Evolutionary conservation across 768 basidiomycete species (phyloP), one percentile per base, ranked within the genome.

Genomic region (Austroboletus eburneus): DNA sequence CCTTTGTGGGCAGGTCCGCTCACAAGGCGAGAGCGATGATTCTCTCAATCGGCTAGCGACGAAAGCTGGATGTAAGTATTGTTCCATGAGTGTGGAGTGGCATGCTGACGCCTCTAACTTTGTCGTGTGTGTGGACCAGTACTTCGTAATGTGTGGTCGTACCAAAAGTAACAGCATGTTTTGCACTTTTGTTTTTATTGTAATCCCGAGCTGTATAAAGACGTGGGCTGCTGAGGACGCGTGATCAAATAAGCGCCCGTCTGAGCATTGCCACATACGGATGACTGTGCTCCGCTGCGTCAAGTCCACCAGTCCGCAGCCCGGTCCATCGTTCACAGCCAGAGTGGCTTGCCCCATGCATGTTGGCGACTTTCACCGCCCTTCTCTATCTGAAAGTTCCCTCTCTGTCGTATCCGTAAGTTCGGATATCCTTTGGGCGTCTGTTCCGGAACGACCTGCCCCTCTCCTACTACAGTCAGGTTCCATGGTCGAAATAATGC

Each of bases 41-140:
- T 90, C 91, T 38, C 67, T 98, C 64, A 99, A 99, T 83, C 80
- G 93, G 66, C 76, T 98, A 69, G 93, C 94, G 50, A 96, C 94
- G 53, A 85, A 85, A 72, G 91, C 87, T 55, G 96, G 96, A 55
- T 72, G 96, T 99, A 71, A 78, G 96, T 81, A 42, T 48, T 16
- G 4, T 29, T 42, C 13, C 30, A 29, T 41, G 5, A 25, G 22
- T 30, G 7, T 39, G 24, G 34, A 16, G 30, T 6, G 16, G 8
- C 7, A 25, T 48, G 25, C 45, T 61, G 49, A 62, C 43, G 34
- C 36, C 30, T 9, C 29, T 23, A 8, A 22, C 41, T 25, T 48
- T 30, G 33, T 34, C 45, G n/a, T 27, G 29, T 42, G 22, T 21
- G 20, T 32, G 41, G 24, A 48, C 50, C 61, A 97, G 94, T 96